Evolutionary conservation across 2,329 filamentous ascomycete species (phyloP).

Genomic region (Pezicula rhizophila): DNA sequence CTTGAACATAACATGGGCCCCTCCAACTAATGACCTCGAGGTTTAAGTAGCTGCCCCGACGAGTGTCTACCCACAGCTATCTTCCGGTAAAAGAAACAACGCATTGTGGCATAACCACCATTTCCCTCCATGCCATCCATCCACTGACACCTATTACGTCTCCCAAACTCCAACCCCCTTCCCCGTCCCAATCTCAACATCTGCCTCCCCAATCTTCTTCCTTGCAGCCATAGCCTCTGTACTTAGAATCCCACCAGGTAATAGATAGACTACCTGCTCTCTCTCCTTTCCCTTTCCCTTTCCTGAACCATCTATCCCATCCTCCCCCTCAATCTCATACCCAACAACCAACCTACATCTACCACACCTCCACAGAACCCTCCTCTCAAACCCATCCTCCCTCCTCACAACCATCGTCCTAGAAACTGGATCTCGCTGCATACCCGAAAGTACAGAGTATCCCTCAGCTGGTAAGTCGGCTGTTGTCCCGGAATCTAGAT

Average conservation of each 20-base stretch:
- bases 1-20: too few relatives aligned
- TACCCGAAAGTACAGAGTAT: constrained; percentile 44
- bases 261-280: constrained; percentile 47
- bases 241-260: constrained; percentile 52
- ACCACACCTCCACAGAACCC: constrained; percentile 51
- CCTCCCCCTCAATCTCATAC: constrained; percentile 51
- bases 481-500: constrained; percentile 3
- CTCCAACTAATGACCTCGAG: neutral
- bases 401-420: constrained; percentile 45
- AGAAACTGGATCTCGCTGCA: constrained; percentile 33
- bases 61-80: neutral
- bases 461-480: constrained; percentile 19
- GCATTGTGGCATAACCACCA: neutral
- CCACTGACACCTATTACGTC: constrained; percentile 20
- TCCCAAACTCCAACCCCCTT: constrained; percentile 17
- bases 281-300: constrained; percentile 21
- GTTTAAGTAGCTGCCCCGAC: neutral
- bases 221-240: constrained; percentile 48
- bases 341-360: constrained; percentile 56
- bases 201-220: constrained; percentile 26
- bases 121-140: constrained; percentile 17
- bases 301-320: neutral
- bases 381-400: constrained; percentile 63
- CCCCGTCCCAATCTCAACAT: constrained; percentile 20
- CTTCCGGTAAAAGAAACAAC: too few relatives aligned